Evolutionary conservation across 768 basidiomycete species (phyloP).

Genomic region (Tricholoma saponaceum): DNA sequence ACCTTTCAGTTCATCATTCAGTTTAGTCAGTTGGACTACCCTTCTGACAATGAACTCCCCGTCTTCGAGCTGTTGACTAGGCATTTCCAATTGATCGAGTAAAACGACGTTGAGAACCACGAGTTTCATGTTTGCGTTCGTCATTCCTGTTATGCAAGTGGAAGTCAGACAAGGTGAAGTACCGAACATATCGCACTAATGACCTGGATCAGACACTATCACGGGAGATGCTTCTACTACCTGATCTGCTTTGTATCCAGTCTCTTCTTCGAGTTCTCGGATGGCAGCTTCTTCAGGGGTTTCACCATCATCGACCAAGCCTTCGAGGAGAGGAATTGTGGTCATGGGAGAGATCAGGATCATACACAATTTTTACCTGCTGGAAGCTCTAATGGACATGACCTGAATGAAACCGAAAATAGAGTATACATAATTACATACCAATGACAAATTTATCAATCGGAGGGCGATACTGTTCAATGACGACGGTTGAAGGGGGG

Average conservation of each 20-base stretch:
- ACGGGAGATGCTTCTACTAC: constrained; percentile 62
- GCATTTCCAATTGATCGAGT: constrained; percentile 61
- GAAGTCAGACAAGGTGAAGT: neutral
- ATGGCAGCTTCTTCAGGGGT: constrained; percentile 76
- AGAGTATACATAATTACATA: constrained; percentile 19
- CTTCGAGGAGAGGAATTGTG: constrained; percentile 26
- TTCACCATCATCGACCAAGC: constrained; percentile 85
- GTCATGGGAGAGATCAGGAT: neutral
- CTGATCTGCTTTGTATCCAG: constrained; percentile 70
- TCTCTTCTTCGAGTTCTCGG: constrained; percentile 91
- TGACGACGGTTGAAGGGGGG: constrained; percentile 72
- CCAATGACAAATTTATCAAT: constrained; percentile 75
- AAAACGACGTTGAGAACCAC: constrained; percentile 69
- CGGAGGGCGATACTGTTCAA: constrained; percentile 92
- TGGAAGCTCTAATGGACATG: constrained; percentile 28
- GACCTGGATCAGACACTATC: constrained; percentile 71
- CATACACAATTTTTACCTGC: constrained; percentile 23
- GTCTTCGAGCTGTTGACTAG: constrained; percentile 73
- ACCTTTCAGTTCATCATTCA: constrained; percentile 68
- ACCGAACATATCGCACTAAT: constrained; percentile 7
- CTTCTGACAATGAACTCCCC: constrained; percentile 81
- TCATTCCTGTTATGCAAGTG: constrained; percentile 62
- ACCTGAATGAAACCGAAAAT: neutral
- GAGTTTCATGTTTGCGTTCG: constrained; percentile 89
- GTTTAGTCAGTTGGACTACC: constrained; percentile 62